Conservation (phyloP, 768 basidiomycete species). For the Panus rudis region DNA sequence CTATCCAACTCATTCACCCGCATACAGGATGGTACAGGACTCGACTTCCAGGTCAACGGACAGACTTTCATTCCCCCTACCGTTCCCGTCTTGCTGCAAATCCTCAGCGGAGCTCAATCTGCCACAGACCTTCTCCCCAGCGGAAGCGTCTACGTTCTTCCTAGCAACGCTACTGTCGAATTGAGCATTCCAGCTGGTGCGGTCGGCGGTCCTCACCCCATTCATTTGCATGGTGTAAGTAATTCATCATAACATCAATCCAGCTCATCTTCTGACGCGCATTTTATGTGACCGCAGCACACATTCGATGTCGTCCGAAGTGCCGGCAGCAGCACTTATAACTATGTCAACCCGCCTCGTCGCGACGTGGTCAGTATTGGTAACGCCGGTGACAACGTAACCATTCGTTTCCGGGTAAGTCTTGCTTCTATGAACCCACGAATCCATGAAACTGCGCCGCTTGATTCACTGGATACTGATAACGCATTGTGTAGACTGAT, state of each 20-base stretch:
- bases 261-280: not conserved
- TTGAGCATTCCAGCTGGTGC: constrained; percentile 35
- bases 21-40: constrained; percentile 2
- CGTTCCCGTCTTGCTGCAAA: constrained; percentile 6
- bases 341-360: constrained; percentile 30
- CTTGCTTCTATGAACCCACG: not conserved
- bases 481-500: constrained; percentile 4
- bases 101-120: constrained; percentile 10
- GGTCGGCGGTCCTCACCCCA: constrained; percentile 33
- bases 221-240: constrained; percentile 37
- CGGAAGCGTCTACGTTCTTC: constrained; percentile 40
- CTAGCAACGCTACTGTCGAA: constrained; percentile 39
- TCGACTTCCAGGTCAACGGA: constrained; percentile 8
- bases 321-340: constrained; percentile 24
- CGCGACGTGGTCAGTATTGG: constrained; percentile 28
- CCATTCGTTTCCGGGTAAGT: constrained; percentile 20
- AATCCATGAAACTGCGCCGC: too few species aligned
- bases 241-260: not conserved
- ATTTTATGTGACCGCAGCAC: constrained; percentile 30
- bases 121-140: constrained; percentile 34
- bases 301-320: constrained; percentile 32
- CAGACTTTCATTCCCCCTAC: not conserved
- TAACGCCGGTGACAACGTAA: constrained; percentile 18
- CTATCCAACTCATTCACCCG: not conserved
- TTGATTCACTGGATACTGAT: too few species aligned